Base-by-base conservation (phyloP, 306 rosid species). In the Nissolia schottii region DNA sequence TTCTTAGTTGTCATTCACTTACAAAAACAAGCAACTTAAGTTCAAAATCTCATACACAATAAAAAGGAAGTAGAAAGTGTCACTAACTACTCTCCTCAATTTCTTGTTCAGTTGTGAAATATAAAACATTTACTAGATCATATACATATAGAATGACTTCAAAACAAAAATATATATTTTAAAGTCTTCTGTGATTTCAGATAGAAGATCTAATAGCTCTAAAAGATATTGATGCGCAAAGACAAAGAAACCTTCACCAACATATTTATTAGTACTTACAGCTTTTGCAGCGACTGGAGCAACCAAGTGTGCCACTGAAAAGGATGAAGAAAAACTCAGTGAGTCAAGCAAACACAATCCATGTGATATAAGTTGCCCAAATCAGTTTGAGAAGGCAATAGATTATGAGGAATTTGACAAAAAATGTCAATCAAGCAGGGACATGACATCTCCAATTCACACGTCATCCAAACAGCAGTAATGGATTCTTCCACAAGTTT, bases 211-310 rank as follows among this genome's bases (percentile, higher is more conserved):
- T 34, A 14, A 64, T 4, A 68, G 70, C 22, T 2, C 31, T n/a
- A 38, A 16, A 56, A 51, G 16, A 27, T 16, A 75, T 61, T 43
- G 51, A 61, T 46, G 69, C 68, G 25, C n/a, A 31, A 45, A 3
- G 16, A 67, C 23, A 29, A 31, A 29, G 61, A 45, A 73, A 31
- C 41, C 12, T 66, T 81, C 73, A 73, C 80, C 79, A 70, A 34
- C 19, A 72, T 18, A 79, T 79, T 50, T 63, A 53, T 61, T 28
- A 6, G 63, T 66, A 85, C 85, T 85, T 78, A 84, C 88, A 67
- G 97, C 98, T 75, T 86, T 86, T 28, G 96, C 98, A 7, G 80
- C 12, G 58, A 77, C 82, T 4, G 88, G 86, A 60, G 74, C 82
- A 72, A 79, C 79, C 84, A 94, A 79, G 81, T 80, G 88, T 29